Evolutionary conservation across 2,329 filamentous ascomycete genomes (phyloP), one percentile per base, ranked within the genome.

Genomic region (Escovopsis sp.): DNA sequence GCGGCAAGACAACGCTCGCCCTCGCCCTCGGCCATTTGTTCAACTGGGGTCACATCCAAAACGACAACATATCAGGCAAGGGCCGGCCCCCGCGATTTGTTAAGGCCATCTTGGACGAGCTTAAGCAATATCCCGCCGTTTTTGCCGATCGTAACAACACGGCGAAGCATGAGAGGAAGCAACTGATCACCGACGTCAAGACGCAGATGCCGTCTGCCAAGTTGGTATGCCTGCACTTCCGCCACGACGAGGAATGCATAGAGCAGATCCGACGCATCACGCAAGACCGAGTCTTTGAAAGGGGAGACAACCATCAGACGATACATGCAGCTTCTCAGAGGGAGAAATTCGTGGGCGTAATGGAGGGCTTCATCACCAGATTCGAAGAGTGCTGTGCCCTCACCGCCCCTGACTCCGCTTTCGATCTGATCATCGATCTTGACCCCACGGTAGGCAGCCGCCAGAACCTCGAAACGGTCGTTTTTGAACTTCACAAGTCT

Each of bases 261-360:
- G 72, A 83, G 40, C 68, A 75, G 30, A 85, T 96, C 47, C 75
- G 84, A 37, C 67, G 75, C 44, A 70, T 89, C 26, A 94, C 87
- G 1, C 80, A 77, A 44, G 73, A 80, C 48, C 80, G 91, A 40
- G 85, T 98, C 1, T 66, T 95, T 18, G 72, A 77, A 6, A 82
- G 91, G 19, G 91, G 91, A 12, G 87, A 98, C 60, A 96, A 96
- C 55, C 91, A 98, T 59, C 91, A 98, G 63, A 98, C 91, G 1
- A 96, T 98, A 46, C 87, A 91, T 55, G 88, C 89, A 10, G 82
- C 76, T 38, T 82, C 84, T 43, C 75, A 82, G 37, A 63, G 69
- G 38, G 65, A 71, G 15, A 89, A 94, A 59, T 85, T 91, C 43
- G 69, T 91, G 38, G 75, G 77, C 5, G 94, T 98, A 52, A 96